phyloP scores from a whole-genome alignment of 2,329 filamentous ascomycete species.

The Pseudomassariella vexata region DNA sequence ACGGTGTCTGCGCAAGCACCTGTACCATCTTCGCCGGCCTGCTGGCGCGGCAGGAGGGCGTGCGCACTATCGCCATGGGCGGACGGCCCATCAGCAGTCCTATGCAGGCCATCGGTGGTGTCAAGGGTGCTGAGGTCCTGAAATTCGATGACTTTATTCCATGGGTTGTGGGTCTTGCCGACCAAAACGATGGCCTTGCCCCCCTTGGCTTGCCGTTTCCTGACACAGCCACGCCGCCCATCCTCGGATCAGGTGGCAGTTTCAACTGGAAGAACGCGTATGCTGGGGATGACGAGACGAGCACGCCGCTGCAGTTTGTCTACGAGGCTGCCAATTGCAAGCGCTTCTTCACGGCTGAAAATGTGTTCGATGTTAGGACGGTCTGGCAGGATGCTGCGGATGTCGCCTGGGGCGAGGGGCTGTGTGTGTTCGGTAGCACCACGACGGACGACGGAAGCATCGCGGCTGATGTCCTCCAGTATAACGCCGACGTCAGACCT shows the following conservation, averaged over 20 bases:
- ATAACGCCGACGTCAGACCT: too few species aligned
- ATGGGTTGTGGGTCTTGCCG: conserved; percentile 6
- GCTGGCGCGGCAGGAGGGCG: conserved; percentile 40
- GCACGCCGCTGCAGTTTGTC: conserved; percentile 51
- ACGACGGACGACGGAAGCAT: not conserved
- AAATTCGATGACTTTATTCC: conserved; percentile 16
- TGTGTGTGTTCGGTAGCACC: conserved; percentile 20
- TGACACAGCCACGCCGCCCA: too few species aligned
- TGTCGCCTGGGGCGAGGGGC: conserved; percentile 27
- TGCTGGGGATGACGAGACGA: conserved; percentile 7
- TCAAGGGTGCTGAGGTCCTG: conserved; percentile 41
- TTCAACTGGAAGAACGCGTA: conserved; percentile 36
- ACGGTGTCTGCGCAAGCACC: conserved; percentile 50
- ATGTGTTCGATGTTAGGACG: conserved; percentile 37
- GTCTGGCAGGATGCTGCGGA: conserved; percentile 41
- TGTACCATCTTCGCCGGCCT: conserved; percentile 50
- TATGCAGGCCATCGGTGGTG: conserved; percentile 49
- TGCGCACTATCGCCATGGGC: conserved; percentile 48
- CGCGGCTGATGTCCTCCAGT: too few species aligned
- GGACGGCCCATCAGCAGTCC: conserved; percentile 39
- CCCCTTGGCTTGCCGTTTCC: too few species aligned
- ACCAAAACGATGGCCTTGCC: conserved; percentile 5
- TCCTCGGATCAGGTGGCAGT: too few species aligned
- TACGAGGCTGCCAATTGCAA: conserved; percentile 52
- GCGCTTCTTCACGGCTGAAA: conserved; percentile 47